Evolutionary conservation across 129 eudicot species (phyloP), one percentile per base, ranked within the genome.

Genomic region (Silybum marianum): DNA sequence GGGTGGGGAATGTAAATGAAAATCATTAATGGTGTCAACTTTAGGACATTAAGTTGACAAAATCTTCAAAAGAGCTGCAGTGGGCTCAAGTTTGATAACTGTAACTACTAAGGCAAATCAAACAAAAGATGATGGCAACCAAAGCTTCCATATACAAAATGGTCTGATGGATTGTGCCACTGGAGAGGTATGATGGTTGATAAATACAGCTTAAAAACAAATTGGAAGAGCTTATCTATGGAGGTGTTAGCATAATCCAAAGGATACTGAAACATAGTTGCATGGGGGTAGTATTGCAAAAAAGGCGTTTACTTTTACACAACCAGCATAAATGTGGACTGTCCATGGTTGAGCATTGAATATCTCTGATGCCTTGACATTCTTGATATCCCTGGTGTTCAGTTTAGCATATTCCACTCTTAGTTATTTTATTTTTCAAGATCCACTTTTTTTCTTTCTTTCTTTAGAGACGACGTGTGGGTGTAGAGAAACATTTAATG

Each of bases 381-480:
- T 54, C 65, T 54, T 54, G 65, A 18, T 54, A 54, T 4, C 65
- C 6, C 65, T 58, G 66, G 66, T 25, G 48, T 38, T 30, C 48
- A 76, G 72, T 21, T 60, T 54, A 6, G 54, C 75, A 22, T 67
- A 44, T 69, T 46, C 72, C 6, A 24, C 54, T 60, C 30, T 75
- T 40, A 23, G 42, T 78, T 11, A 2, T 10, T 13, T 9, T 77
- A 19, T 39, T 78, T 28, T 77, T 13, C 9, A 77, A 1, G 26
- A 36, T 67, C 51, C 26, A 23, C 23, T 14, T 38, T 11, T 51
- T 78, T 69, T 16, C 32, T 76, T 79, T 36, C 25, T 79, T 79
- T 36, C 25, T 79, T 67, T 83, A 95, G 99, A 92, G 92, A 87
- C 86, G 87, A 86, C 90, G 95, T 23, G 16, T 7, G 24, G 80